phyloP scores from a whole-genome alignment of 805 yeast genomes.

The Schwanniomyces yamadae region DNA sequence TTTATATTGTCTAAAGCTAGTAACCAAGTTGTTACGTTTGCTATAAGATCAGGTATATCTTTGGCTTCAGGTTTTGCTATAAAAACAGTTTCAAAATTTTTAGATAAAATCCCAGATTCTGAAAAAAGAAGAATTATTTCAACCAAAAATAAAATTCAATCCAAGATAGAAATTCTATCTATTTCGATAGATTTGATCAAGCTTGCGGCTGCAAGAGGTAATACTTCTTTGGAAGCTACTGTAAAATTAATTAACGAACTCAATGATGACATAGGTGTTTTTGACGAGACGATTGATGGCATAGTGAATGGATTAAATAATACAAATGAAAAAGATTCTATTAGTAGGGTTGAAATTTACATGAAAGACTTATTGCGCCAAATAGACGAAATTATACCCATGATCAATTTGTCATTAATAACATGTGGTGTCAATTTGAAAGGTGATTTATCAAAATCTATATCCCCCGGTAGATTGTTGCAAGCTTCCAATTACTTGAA shows the following conservation, averaged over 20 bases:
- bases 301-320: slow-evolving; percentile 32
- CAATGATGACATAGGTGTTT: slow-evolving; percentile 55
- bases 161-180: slow-evolving; percentile 59
- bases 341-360: slow-evolving; percentile 46
- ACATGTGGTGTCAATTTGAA: slow-evolving; percentile 66
- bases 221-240: slow-evolving; percentile 55
- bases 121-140: slow-evolving; percentile 47
- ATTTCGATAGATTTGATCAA: slow-evolving; percentile 68
- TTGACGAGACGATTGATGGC: slow-evolving; percentile 48
- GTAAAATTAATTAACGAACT: slow-evolving; percentile 54
- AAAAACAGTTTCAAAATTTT: slow-evolving; percentile 55
- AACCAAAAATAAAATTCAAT: slow-evolving; percentile 46
- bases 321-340: slow-evolving; percentile 34
- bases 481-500: slow-evolving; percentile 54
- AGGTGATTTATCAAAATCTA: slow-evolving; percentile 46
- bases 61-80: slow-evolving; percentile 73
- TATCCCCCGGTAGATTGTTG: slow-evolving; percentile 66
- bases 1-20: slow-evolving; percentile 57
- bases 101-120: slow-evolving; percentile 54
- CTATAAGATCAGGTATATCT: slow-evolving; percentile 72
- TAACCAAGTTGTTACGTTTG: slow-evolving; percentile 76
- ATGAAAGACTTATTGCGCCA: slow-evolving; percentile 48
- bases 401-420: slow-evolving; percentile 60
- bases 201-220: slow-evolving; percentile 60
- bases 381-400: slow-evolving; percentile 69